Percentiles rank a stretch among this genome's conserved stretches.
Conservation (phyloP, 345 rosid species). For the Arabidopsis arenosa region DNA sequence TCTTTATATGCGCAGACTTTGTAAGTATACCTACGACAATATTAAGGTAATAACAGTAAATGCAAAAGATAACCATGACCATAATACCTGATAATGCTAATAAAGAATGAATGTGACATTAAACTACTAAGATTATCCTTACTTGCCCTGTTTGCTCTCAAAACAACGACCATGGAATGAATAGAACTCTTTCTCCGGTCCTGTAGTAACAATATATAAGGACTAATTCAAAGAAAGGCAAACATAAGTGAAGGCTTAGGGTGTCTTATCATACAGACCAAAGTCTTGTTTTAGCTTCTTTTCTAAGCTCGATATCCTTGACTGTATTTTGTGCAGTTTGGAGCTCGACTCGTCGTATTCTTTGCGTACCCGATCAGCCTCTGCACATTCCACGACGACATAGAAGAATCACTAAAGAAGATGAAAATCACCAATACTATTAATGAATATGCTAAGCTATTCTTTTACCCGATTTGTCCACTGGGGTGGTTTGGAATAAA, state of each 20-base stretch:
- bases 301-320: slow-evolving; percentile 79
- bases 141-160: slow-evolving; percentile 94
- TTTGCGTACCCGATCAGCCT: slow-evolving; percentile 79
- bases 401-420: slow-evolving; percentile 22
- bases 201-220: slow-evolving; percentile 52
- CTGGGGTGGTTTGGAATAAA: slow-evolving; percentile 71
- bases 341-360: slow-evolving; percentile 80
- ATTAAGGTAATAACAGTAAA: slow-evolving; percentile 8
- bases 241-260: slow-evolving; percentile 18
- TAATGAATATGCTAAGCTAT: slow-evolving; percentile 14
- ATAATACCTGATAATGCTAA: neutral
- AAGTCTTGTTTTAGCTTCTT: slow-evolving; percentile 83
- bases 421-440: neutral
- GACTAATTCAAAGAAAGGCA: slow-evolving; percentile 40
- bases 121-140: slow-evolving; percentile 30
- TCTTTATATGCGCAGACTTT: slow-evolving; percentile 89
- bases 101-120: slow-evolving; percentile 4
- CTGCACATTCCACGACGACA: slow-evolving; percentile 52
- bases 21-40: slow-evolving; percentile 76
- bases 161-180: slow-evolving; percentile 79
- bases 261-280: slow-evolving; percentile 60
- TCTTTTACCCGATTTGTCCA: slow-evolving; percentile 69
- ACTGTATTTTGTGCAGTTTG: slow-evolving; percentile 80
- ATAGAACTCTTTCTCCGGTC: slow-evolving; percentile 90
- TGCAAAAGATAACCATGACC: neutral